A percentile compares a stretch with the other conserved stretches of the same genome.
Evolutionary conservation across 2,329 filamentous ascomycete species (phyloP).

Genomic region (Aschersonia sp.): DNA sequence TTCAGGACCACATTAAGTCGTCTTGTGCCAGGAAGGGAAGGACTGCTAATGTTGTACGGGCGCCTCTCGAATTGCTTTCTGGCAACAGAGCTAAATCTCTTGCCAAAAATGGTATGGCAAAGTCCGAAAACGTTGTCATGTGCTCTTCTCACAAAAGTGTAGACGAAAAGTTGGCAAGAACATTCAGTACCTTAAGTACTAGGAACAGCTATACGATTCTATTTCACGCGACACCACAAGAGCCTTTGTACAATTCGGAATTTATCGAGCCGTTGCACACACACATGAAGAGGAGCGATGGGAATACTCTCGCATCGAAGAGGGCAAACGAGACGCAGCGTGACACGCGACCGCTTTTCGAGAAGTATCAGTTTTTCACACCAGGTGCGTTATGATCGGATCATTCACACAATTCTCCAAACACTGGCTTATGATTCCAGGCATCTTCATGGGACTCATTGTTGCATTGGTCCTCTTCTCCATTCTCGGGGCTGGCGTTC

Average conservation of each 20-base stretch:
- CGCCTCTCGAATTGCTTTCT: slow-evolving; percentile 26
- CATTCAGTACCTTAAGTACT: slow-evolving; percentile 22
- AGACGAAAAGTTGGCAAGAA: slow-evolving; percentile 34
- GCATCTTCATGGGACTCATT: slow-evolving; percentile 76
- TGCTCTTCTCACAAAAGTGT: no score
- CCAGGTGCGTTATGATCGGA: slow-evolving; percentile 41
- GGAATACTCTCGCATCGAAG: slow-evolving; percentile 11
- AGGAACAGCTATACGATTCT: slow-evolving; percentile 55
- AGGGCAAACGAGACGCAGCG: slow-evolving; percentile 23
- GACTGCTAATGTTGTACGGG: slow-evolving; percentile 22
- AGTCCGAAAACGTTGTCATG: no score
- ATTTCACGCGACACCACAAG: slow-evolving; percentile 50
- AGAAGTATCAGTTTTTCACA: slow-evolving; percentile 89
- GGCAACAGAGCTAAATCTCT: slow-evolving; percentile 27
- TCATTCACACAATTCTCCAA: not conserved
- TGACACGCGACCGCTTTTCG: slow-evolving; percentile 51
- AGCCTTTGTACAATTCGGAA: slow-evolving; percentile 47
- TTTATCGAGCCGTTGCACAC: slow-evolving; percentile 50
- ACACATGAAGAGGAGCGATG: slow-evolving; percentile 53
- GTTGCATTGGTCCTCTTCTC: slow-evolving; percentile 55
- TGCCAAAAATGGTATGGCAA: slow-evolving; percentile 29
- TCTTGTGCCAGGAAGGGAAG: slow-evolving; percentile 27
- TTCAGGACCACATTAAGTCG: slow-evolving; percentile 29
- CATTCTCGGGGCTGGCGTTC: slow-evolving; percentile 67
- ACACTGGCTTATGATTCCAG: slow-evolving; percentile 24